Conservation (phyloP, 2,329 filamentous ascomycete species). For the Blastomyces silverae region DNA sequence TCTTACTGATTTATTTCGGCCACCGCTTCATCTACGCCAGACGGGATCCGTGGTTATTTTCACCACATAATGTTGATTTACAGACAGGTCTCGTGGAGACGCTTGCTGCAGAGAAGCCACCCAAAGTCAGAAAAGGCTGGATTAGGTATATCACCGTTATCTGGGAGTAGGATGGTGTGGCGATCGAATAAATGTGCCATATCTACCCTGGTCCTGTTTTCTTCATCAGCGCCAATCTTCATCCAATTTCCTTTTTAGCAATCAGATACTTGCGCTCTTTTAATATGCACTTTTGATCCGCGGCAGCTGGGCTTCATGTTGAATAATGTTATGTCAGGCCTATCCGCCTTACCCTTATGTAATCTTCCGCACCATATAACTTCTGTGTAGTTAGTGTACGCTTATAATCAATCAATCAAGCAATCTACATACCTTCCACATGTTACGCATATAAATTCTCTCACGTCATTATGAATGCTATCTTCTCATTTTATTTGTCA, state of each 20-base stretch:
- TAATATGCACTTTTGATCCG: not conserved
- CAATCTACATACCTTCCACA: too few species aligned
- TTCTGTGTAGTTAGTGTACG: too few species aligned
- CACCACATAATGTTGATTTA: slow-evolving; percentile 48
- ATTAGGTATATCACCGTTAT: slow-evolving; percentile 15
- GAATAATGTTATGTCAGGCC: not conserved
- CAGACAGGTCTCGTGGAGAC: slow-evolving; percentile 49
- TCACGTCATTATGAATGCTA: not conserved
- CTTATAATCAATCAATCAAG: too few species aligned
- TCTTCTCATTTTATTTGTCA: not conserved
- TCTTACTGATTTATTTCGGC: slow-evolving; percentile 49
- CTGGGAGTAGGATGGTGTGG: slow-evolving; percentile 18
- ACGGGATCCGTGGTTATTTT: slow-evolving; percentile 48
- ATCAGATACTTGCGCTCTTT: not conserved
- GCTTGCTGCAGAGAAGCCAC: slow-evolving; percentile 42
- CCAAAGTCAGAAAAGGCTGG: slow-evolving; percentile 23
- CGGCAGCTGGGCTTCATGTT: not conserved
- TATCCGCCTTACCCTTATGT: too few species aligned
- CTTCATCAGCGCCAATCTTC: not conserved
- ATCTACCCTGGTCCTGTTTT: too few species aligned
- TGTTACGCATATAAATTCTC: not conserved
- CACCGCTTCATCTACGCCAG: slow-evolving; percentile 46
- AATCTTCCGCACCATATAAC: too few species aligned
- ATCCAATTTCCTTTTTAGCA: not conserved
- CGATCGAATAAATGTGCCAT: not conserved